Base-by-base conservation (phyloP, 2,329 filamentous ascomycete genomes). In the Hirsutella thompsonii region DNA sequence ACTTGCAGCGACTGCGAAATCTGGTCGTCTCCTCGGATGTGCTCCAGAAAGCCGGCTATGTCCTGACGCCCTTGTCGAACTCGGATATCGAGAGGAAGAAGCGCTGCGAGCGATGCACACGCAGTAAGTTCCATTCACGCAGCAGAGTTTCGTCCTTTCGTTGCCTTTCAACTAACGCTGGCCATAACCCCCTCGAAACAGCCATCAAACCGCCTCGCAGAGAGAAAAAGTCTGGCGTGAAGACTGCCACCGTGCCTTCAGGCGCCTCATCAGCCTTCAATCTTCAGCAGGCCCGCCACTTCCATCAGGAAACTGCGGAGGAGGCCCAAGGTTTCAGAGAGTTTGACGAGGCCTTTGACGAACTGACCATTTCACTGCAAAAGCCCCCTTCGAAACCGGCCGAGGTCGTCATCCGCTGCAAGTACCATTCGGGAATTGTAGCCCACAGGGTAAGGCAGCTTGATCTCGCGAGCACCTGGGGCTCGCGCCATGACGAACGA, bases 11-110 rank as follows among this genome's bases (percentile, higher is more conserved):
- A 3, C 45, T 58, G 3, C 47, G 37, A 8, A 35, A 20, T 14
- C 41, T 51, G 16, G 41, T 50, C 2, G 52, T 54, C 40, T 32
- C 46, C 10, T 16, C 29, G 10, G 23, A 46, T 20, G 42, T 50
- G 10, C 40, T 59, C 5, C 38, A 46, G 20, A 52, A 47, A 32
- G 47, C 44, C 8, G 56, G 56, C 28, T 60, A 57, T 35, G 41
- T 56, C 16, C 28, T 58, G 9, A 30, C 37, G 2, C 52, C 54
- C 37, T 47, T 59, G 6, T 47, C 51, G 3, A 18, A 29, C 16
- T 37, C 42, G 1, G 56, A 60, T 11, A 39, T 61, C 3, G 46
- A 56, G 6, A 50, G 48, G n/a, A 61, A 60, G 48, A 52, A 47
- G 36, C 52, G 56, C 18, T 61, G 58, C 43, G 41, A 37, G 18